A percentile compares a stretch with the other conserved stretches of the same genome.
Evolutionary conservation across 768 basidiomycete species (phyloP).

Genomic region (Tremella yokohamensis): DNA sequence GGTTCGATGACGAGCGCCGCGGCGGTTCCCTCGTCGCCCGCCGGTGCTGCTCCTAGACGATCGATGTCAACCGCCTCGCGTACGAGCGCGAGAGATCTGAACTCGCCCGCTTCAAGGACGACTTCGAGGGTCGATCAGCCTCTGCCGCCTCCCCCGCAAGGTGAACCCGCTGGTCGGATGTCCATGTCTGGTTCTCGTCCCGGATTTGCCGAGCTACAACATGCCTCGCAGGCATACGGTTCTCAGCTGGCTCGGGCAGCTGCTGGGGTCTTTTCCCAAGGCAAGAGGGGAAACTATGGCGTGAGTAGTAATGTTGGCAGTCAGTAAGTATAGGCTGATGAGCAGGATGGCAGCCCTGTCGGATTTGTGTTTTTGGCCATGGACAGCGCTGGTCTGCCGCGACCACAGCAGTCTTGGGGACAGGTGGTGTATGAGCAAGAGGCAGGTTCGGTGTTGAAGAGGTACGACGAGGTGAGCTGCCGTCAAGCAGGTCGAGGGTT

Average conservation of each 20-base stretch:
- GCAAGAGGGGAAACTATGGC: constrained; percentile 72
- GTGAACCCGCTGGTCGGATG: constrained; percentile 4
- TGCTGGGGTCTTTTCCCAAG: constrained; percentile 64
- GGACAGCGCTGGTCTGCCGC: constrained; percentile 56
- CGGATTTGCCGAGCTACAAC: constrained; percentile 64
- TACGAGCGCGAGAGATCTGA: not conserved
- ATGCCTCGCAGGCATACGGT: constrained; percentile 70
- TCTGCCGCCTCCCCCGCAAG: not conserved
- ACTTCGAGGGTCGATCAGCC: constrained; percentile 17
- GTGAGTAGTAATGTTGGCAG: constrained; percentile 44
- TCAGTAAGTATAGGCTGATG: not conserved
- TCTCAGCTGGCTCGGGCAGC: constrained; percentile 70
- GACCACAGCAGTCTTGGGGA: constrained; percentile 56
- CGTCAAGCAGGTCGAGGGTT: not conserved
- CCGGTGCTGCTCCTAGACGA: constrained; percentile 11
- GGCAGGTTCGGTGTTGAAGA: constrained; percentile 63
- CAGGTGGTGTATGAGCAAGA: constrained; percentile 73
- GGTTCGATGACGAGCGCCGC: not conserved
- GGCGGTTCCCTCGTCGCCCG: constrained; percentile 18
- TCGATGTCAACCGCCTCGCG: constrained; percentile 29
- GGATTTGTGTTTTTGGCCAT: constrained; percentile 73
- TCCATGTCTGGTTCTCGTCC: constrained; percentile 16
- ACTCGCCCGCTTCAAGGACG: constrained; percentile 22
- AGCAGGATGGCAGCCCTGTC: constrained; percentile 68
- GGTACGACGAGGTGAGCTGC: constrained; percentile 60